Evolutionary conservation across 257 asterid species (phyloP).

Genomic region (Agastache rugosa): DNA sequence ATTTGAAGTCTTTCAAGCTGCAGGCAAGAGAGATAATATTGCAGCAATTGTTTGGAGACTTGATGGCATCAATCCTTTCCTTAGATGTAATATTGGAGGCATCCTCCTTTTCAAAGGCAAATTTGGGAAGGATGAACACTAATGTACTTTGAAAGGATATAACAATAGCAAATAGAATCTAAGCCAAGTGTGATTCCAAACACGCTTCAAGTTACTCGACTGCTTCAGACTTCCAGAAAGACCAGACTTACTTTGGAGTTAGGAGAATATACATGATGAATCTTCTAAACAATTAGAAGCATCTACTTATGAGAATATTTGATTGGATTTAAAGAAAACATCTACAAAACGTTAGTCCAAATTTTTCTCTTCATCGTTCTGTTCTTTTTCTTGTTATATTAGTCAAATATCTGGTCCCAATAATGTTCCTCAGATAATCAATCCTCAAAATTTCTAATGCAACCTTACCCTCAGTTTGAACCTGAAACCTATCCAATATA

Average conservation of each 20-base stretch:
- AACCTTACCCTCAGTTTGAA: not conserved
- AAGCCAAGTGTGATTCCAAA: not conserved
- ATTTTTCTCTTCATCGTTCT: not conserved
- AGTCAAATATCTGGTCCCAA: not conserved
- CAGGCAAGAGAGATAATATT: not conserved
- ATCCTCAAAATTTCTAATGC: not conserved
- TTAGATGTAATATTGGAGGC: not conserved
- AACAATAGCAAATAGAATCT: not conserved
- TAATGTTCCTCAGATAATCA: not conserved
- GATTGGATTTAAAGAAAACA: not conserved
- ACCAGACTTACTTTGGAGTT: not conserved
- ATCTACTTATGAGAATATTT: not conserved
- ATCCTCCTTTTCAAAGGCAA: not conserved
- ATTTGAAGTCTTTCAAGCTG: not conserved
- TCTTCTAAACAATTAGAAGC: constrained; percentile 1
- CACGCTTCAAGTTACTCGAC: not conserved
- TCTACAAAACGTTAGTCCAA: not conserved
- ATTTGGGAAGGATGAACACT: not conserved
- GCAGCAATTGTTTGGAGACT: constrained; percentile 6
- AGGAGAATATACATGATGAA: not conserved
- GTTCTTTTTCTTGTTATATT: not conserved
- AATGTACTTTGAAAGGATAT: not conserved
- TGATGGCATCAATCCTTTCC: constrained; percentile 5
- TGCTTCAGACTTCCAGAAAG: not conserved
- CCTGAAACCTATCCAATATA: not conserved